phyloP scores from a whole-genome alignment of 2,329 filamentous ascomycete species.

The Nigrospora sphaerica region DNA sequence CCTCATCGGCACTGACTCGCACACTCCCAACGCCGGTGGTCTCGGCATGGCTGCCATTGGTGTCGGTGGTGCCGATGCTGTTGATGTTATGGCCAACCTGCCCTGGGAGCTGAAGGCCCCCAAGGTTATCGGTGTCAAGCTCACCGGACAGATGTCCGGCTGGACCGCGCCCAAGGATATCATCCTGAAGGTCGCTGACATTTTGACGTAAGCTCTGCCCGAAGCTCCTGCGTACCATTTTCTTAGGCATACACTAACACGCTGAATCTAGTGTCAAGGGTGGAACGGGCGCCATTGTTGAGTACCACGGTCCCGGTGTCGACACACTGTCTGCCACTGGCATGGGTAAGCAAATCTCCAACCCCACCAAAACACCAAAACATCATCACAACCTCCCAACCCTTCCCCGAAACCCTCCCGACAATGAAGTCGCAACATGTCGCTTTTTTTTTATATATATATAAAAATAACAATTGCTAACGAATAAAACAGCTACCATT shows the following conservation, averaged over 20 bases:
- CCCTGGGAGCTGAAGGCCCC: slow-evolving; percentile 98
- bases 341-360: slow-evolving; percentile 52
- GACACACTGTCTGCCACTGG: slow-evolving; percentile 73
- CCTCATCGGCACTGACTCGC: slow-evolving; percentile 94
- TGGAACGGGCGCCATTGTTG: slow-evolving; percentile 85
- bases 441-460: too few relatives aligned
- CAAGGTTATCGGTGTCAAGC: slow-evolving; percentile 92
- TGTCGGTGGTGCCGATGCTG: slow-evolving; percentile 96
- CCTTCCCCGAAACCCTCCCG: too few relatives aligned
- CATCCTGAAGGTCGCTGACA: slow-evolving; percentile 94
- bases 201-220: slow-evolving; percentile 52
- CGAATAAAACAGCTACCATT: slow-evolving; percentile 52
- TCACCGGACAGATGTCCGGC: slow-evolving; percentile 81
- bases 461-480: too few relatives aligned
- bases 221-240: too few relatives aligned
- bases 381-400: too few relatives aligned
- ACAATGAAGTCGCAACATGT: too few relatives aligned
- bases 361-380: too few relatives aligned
- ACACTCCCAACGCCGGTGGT: slow-evolving; percentile 96
- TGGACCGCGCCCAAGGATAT: slow-evolving; percentile 96
- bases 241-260: too few relatives aligned
- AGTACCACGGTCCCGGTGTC: slow-evolving; percentile 68
- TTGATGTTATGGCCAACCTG: slow-evolving; percentile 95
- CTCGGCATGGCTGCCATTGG: slow-evolving; percentile 91
- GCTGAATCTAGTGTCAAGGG: slow-evolving; percentile 63